Evolutionary conservation across 805 yeast genomes (phyloP), one percentile per base, ranked within the genome.

Genomic region (Candida methanosorbosa): DNA sequence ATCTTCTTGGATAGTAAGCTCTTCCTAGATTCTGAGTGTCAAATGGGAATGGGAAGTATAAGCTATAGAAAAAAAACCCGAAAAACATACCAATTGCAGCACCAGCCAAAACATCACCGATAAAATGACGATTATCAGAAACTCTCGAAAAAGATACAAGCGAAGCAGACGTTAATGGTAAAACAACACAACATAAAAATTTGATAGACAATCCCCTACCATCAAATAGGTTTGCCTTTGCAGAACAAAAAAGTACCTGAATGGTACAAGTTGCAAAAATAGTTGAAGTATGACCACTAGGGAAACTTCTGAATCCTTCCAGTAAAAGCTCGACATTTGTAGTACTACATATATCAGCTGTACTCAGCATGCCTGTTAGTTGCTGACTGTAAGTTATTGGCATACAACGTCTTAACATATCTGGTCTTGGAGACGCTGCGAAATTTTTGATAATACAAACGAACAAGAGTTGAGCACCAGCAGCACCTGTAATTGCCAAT

Each of bases 281-380:
- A 5, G 72, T 58, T 8, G 75, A 58, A 1, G 78, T 62, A 46
- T 74, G 80, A 1, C 78, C 80, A 32, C 75, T 70, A 2, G 80
- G 80, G 32, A 76, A 72, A 19, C 75, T 68, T 42, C 76, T 60
- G 46, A 71, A 68, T 1, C 79, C 80, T 45, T 72, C 78, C 45
- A 53, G 47, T 15, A 74, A 48, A 3, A 58, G 37, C 13, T 39
- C 44, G 4, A 48, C 17, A 33, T 68, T 46, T 1, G 50, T 46
- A 18, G 67, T 59, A 1, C 70, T 57, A 46, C 80, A 75, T 1
- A 68, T 64, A 11, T 60, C 66, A 18, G 72, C 72, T 32, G 54
- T 61, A 14, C 66, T 67, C 41, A 73, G 41, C 25, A 61, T 59
- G 15, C 50, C 45, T 9, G 46, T 41, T 7, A 68, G 66, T 18